Base-by-base conservation (phyloP, 1,139 yeast species). In the Taphrina communis region DNA sequence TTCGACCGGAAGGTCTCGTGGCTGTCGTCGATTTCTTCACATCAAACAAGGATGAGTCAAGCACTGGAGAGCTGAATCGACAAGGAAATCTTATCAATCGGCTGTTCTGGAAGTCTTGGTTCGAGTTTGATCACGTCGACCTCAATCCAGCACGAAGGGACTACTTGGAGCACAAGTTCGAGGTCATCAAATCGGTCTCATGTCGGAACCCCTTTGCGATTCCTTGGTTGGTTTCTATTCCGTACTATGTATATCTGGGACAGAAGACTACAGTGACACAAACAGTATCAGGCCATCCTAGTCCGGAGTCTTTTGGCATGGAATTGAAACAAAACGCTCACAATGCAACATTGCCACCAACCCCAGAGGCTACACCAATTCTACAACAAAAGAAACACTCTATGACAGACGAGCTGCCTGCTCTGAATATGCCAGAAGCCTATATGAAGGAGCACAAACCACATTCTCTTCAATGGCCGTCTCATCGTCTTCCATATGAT, bases 61-160 rank as follows among this genome's bases (percentile, higher is more conserved):
- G 38, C 35, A 42, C 44, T 5, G n/a, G 53, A 19, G 67, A 63
- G 35, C 60, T 35, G 14, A 19, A 48, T 41, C 53, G 67, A 35
- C 67, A 63, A 21, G 67, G 67, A n/a, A 63, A 55, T 44, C 46
- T 63, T 12, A 19, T 63, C 56, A 63, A 63, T 50, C 46, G 96
- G 76, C 88, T 90, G 57, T 89, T 89, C 76, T 89, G 96, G 96
- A 83, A 92, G 76, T 81, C 88, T 68, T 89, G 96, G 96, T 89
- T 89, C 78, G 96, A 89, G 78, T 88, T 89, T 69, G 96, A 89
- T 77, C 84, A 88, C 73, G 96, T 89, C 2, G 88, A 86, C 74
- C 82, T 89, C 74, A 96, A 89, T 76, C 87, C 92, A 51, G 83
- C 92, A 6, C 85, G 96, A 79, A 85, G 96, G 79, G 91, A 88